Conservation (phyloP, 2,329 filamentous ascomycete genomes). For the Lecanicillium sp. region DNA sequence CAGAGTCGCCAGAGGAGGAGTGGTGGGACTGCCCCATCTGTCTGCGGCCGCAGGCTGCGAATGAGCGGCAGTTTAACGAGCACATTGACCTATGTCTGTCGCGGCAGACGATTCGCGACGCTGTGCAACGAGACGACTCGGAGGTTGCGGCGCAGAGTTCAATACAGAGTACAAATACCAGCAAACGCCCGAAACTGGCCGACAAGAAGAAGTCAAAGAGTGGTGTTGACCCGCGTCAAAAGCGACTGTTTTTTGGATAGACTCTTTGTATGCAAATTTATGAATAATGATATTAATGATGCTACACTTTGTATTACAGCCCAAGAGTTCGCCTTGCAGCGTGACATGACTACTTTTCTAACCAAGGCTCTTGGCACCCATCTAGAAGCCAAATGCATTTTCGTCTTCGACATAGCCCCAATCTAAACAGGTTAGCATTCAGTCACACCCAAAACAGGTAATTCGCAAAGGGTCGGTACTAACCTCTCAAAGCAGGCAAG, state of each 20-base stretch:
- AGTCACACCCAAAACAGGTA: neutral
- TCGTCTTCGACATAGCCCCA: slow-evolving; percentile 7
- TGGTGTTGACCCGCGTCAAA: slow-evolving; percentile 37
- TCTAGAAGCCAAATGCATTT: slow-evolving; percentile 6
- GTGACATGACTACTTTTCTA: no score
- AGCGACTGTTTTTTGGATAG: slow-evolving; percentile 45
- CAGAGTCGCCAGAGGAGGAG: slow-evolving; percentile 28
- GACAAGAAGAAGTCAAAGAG: slow-evolving; percentile 33
- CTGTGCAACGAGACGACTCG: slow-evolving; percentile 50
- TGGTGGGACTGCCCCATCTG: slow-evolving; percentile 89
- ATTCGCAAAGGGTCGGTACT: neutral
- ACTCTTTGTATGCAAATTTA: slow-evolving; percentile 4
- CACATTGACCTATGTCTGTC: slow-evolving; percentile 93
- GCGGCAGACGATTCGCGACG: slow-evolving; percentile 75
- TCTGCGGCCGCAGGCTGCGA: slow-evolving; percentile 61
- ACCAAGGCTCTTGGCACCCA: no score
- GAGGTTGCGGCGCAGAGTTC: neutral
- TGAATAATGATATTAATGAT: slow-evolving; percentile 8
- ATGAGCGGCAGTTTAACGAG: slow-evolving; percentile 75
- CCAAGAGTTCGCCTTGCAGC: no score
- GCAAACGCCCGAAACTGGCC: slow-evolving; percentile 7
- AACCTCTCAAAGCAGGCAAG: slow-evolving; percentile 34
- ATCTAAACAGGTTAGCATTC: neutral
- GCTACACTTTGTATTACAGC: no score
- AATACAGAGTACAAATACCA: neutral